Evolutionary conservation across 805 yeast species (phyloP).

Genomic region (Kurtzmaniella cleridarum): DNA sequence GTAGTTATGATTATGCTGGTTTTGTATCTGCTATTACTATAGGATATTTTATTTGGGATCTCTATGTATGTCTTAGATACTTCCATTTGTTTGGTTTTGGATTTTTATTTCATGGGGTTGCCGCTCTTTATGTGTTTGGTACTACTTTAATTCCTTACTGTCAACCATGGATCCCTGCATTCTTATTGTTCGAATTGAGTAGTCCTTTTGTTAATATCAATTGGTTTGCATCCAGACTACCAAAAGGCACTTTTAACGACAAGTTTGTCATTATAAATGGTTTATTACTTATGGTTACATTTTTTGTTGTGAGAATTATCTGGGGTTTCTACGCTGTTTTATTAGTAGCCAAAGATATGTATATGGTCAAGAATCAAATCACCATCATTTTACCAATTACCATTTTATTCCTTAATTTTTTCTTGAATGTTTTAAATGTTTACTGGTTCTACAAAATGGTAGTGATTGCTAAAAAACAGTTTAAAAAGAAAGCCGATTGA

Average conservation of each 20-base stretch:
- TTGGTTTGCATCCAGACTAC: conserved; percentile 83
- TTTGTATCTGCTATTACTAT: conserved; percentile 64
- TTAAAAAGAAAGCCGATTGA: conserved; percentile 2
- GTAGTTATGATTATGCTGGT: conserved; percentile 70
- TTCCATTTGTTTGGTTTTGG: conserved; percentile 71
- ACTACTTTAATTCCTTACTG: conserved; percentile 66
- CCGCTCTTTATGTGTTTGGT: conserved; percentile 70
- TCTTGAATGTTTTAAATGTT: conserved; percentile 64
- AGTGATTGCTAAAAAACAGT: conserved; percentile 57
- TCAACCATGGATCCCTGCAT: conserved; percentile 76
- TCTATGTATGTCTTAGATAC: conserved; percentile 59
- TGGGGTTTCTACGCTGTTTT: conserved; percentile 83
- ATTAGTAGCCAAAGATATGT: conserved; percentile 44
- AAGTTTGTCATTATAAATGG: conserved; percentile 64
- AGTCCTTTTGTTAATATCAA: conserved; percentile 93
- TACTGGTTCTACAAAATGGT: conserved; percentile 91
- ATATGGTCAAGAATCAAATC: conserved; percentile 35
- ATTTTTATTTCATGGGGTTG: conserved; percentile 77
- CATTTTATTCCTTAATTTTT: conserved; percentile 53
- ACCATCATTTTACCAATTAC: conserved; percentile 44
- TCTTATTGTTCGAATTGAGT: conserved; percentile 79
- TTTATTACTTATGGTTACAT: conserved; percentile 55
- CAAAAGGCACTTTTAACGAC: conserved; percentile 57
- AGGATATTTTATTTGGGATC: conserved; percentile 94
- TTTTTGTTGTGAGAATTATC: conserved; percentile 71